Base-by-base conservation (phyloP, 2,329 filamentous ascomycete genomes). In the Sporothrix sp. region DNA sequence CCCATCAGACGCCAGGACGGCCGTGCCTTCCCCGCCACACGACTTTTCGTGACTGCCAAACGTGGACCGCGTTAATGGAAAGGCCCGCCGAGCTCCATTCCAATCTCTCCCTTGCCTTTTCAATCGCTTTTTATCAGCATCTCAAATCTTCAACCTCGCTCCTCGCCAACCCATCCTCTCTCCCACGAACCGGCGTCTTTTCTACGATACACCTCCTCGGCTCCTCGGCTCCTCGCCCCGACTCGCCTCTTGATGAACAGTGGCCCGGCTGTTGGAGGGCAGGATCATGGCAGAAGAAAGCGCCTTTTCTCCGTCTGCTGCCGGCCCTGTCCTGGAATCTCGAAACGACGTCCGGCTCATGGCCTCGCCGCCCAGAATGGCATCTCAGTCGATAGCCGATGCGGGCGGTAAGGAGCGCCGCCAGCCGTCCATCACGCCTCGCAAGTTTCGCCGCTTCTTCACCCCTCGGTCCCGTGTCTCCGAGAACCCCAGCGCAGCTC, bases 371-470 rank as follows among this genome's bases (percentile, higher is more conserved):
- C 62, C 59, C 11, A 52, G 54, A 39, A 13, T 44, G 42, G 50
- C 51, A 32, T 55, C 61, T 1, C 48, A 58, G 4, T 20, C 45
- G 42, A 13, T 40, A 21, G 23, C 23, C 28, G 16, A 30, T 8
- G 28, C 18, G 4, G 23, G 47, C 39, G 62, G 60, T 54, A 76
- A 75, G 57, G 72, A 75, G 58, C 67, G 66, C 55, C 68, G 71
- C 16, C 68, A 71, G 51, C 71, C 75, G 3, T 76, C 73, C 32
- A 71, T 78, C 48, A 78, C 75, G 3, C 75, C 75, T 51, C 65
- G 73, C 56, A 76, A 74, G 59, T 78, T 78, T 54, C 66, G 60
- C 30, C 66, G 68, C 23, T 78, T 78, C 66, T 78, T 78, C 55
- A 74, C 73, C 9, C 74, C 74, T 16, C 68, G 72, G 20, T 66